Base-by-base conservation (phyloP, 2,329 filamentous ascomycete genomes). In the Microcyclospora pomicola region DNA sequence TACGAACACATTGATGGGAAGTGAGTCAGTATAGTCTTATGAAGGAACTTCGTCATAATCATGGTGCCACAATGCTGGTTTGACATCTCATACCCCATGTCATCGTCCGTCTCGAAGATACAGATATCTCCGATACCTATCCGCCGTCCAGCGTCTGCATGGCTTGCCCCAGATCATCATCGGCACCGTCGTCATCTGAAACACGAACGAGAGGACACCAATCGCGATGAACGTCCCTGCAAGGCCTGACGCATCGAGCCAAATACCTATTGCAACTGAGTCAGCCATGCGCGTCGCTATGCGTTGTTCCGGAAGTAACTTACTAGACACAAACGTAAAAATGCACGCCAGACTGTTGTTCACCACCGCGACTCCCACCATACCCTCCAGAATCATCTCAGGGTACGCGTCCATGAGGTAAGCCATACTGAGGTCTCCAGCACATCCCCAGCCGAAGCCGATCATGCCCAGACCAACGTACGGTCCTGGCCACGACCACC, bases 371-470 rank as follows among this genome's bases (percentile, higher is more conserved):
- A 73, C 70, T 5, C 70, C 69, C 1, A 73, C 71, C 70, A 73
- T 73, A 19, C 71, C 71, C 46, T 73, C 70, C 2, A 73, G 55
- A 5, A 73, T 64, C 63, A 72, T 72, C 27, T 72, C 69, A 1
- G 69, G 69, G 41, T 73, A 73, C 3, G 65, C 66, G 41, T 73
- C 71, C 46, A 69, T 69, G 4, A 73, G 55, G 42, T 73, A 73
- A 0, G 70, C 67, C 60, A 56, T 53, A 11, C 49, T 50, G 15
- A 75, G 50, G 52, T 75, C 72, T 5, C 72, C 72, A 2, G 69
- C 69, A 36, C 71, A 74, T 6, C 72, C 72, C 53, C 71, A 75
- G 2, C 72, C 72, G 38, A 75, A 75, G 4, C 72, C 72, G 19
- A 73, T 73, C 45, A 74, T 66, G 3, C 67, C 72, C 0, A 75